Base-by-base conservation (phyloP, 169 alveolate genomes). In the Eimeria sp. region DNA sequence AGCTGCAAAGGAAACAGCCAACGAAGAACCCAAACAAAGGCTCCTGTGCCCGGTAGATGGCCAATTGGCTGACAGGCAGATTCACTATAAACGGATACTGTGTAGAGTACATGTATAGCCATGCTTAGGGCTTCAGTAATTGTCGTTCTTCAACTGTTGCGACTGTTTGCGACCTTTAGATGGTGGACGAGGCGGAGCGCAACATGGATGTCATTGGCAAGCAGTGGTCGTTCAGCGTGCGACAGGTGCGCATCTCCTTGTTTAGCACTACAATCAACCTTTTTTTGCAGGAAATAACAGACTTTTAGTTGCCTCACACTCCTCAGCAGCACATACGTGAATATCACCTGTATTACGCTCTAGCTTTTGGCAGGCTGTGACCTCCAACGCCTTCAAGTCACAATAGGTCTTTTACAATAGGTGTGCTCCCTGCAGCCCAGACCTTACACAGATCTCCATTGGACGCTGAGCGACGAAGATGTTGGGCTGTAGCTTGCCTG, bases 201-300 rank as follows among this genome's bases (percentile, higher is more conserved):
- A 22, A 45, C 25, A n/a, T 54, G 89, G 5, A 40, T 47, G 67
- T 45, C 7, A 80, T 80, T 54, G 89, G 89, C 67, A 47, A 80
- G 40, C 67, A 51, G 45, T 80, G 89, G 89, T 40, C 89, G 89
- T 80, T 80, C 67, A 80, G 89, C 47, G 89, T 80, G 61, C 67
- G 47, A 10, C 16, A 80, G 89, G 89, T 80, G 45, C 61, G 89
- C 13, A 73, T 34, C 25, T 30, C 58, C 22, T 73, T 73, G n/a
- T 65, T 20, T n/a, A 65, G 40, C 6, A 65, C 22, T 65, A 43
- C 40, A 25, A 0, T 20, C 7, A 7, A 65, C 75, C 43, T 1
- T 65, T 20, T 25, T n/a, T 65, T 65, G 22, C 43, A 65, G n/a
- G 45, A 65, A 20, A 43, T n/a, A 25, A 58, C 30, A 5, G 51